Evolutionary conservation across 2,329 filamentous ascomycete genomes (phyloP), one percentile per base, ranked within the genome.

Genomic region (Arthrobotrys conoides): DNA sequence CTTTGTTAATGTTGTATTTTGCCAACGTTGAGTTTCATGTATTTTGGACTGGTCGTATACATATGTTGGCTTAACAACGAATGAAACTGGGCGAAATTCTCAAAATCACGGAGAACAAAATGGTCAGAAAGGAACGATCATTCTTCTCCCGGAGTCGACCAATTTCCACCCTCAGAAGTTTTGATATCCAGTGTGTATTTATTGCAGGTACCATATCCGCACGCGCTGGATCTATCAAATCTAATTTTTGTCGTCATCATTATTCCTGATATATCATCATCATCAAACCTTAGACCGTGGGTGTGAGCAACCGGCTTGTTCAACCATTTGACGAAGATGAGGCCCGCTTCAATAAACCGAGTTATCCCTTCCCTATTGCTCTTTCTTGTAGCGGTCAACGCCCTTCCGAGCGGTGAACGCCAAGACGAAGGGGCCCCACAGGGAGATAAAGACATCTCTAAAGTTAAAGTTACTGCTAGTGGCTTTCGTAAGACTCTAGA

Each of bases 331-430:
- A 12, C 27, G 16, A 67, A 41, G 16, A 76, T 76, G 71, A 65
- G 65, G 41, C 36, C 46, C 2, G 46, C 55, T 53, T 66, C 66
- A 41, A 65, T 66, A 18, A 46, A 44, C 14, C 46, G 55, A 12
- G 12, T 59, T 6, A 16, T 59, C 5, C 51, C 44, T 8, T 46
- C 65, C 14, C 18, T 76, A 5, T 36, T 76, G 20, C 20, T 69
- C 1, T 64, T 59, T 9, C 18, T 44, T 5, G 20, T 61, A 2
- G 49, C 65, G 5, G 65, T 57, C 12, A 33, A 70, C 24, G 55
- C 71, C n/a, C 57, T 65, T 2, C 71, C 71, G 5, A 76, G 65
- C 41, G 49, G 38, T 41, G 65, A 65, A 46, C 41, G 59, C 44
- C 33, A 41, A 51, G 57, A 51, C 12, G 65, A 59, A 8, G 41